Conservation (phyloP, 352 stramenopile genomes). For the Globisporangium spiculum region DNA sequence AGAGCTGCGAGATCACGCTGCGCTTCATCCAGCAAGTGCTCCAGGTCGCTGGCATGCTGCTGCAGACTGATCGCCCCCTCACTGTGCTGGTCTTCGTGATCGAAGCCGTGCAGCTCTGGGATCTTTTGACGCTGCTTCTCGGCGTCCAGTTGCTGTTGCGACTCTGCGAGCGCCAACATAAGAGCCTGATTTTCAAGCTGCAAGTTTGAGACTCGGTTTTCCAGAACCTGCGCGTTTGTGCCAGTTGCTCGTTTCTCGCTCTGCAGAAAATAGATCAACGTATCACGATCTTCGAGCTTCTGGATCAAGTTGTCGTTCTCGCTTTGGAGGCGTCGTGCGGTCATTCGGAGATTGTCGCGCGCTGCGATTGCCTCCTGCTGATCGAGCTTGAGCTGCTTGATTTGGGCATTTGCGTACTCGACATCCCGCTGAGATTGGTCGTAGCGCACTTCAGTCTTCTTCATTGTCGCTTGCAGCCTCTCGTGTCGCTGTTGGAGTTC, state of each 20-base stretch:
- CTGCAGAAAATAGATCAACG: slow-evolving; percentile 2
- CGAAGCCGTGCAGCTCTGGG: background rate
- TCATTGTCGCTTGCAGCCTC: slow-evolving; percentile 23
- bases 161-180: background rate
- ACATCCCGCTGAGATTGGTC: slow-evolving; percentile 9
- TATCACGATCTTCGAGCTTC: slow-evolving; percentile 13
- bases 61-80: slow-evolving; percentile 6
- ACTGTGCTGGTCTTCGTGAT: slow-evolving; percentile 3
- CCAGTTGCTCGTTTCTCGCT: slow-evolving; percentile 7
- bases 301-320: slow-evolving; percentile 19
- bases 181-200: slow-evolving; percentile 17
- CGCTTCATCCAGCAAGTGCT: slow-evolving; percentile 38
- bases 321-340: slow-evolving; percentile 10
- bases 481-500: slow-evolving; percentile 24
- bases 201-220: slow-evolving; percentile 18
- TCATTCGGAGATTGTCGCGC: slow-evolving; percentile 19
- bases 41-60: slow-evolving; percentile 14
- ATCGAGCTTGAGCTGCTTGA: slow-evolving; percentile 18
- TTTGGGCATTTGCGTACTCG: slow-evolving; percentile 7
- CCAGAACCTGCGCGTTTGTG: slow-evolving; percentile 13
- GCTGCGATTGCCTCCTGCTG: slow-evolving; percentile 4
- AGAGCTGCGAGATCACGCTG: slow-evolving; percentile 27
- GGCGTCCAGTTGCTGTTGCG: background rate
- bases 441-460: slow-evolving; percentile 17
- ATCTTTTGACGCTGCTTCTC: background rate